Evolutionary conservation across 2,329 filamentous ascomycete genomes (phyloP).

Genomic region (Aspergillus fischeri): DNA sequence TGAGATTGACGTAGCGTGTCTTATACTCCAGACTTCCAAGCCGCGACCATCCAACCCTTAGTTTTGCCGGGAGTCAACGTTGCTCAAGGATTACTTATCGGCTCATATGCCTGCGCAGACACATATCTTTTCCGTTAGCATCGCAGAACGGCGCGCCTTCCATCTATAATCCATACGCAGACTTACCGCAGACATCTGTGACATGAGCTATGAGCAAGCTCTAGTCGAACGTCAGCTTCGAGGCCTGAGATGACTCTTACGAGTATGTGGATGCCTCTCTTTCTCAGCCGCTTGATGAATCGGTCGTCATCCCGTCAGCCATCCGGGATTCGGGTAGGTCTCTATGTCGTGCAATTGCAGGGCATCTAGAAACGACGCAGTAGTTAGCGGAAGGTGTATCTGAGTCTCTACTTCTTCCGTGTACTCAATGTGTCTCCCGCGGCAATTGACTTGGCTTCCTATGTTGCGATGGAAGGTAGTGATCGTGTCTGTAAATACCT

Average conservation of each 20-base stretch:
- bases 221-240: not conserved
- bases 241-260: not conserved
- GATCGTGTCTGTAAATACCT: not conserved
- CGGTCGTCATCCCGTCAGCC: not conserved
- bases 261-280: not conserved
- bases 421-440: accelerated
- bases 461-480: not conserved
- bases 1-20: not conserved
- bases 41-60: not conserved
- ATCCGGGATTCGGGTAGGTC: not conserved
- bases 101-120: no score
- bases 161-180: not conserved
- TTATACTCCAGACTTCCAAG: not conserved
- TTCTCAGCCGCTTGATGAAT: not conserved
- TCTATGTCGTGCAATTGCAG: not conserved
- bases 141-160: no score
- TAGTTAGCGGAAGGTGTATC: not conserved
- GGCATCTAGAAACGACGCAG: not conserved
- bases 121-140: no score
- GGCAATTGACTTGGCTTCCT: not conserved
- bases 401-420: not conserved
- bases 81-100: no score
- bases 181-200: not conserved
- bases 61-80: not conserved
- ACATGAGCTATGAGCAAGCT: not conserved